Evolutionary conservation across 2,329 filamentous ascomycete genomes (phyloP).

Genomic region (Cadophora malorum): DNA sequence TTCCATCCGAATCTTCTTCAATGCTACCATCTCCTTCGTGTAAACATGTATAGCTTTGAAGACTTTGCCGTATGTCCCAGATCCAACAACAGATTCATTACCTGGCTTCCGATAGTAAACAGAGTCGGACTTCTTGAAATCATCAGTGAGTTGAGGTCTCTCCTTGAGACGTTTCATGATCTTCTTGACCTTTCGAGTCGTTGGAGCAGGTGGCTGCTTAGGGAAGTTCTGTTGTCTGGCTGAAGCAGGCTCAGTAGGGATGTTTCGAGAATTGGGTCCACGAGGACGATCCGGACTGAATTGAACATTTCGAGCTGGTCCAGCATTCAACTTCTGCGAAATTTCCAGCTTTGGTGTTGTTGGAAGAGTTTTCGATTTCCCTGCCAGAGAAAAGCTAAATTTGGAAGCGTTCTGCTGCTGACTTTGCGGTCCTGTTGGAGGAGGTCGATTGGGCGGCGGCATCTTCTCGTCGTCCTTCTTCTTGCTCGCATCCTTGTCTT

Average conservation of each 20-base stretch:
- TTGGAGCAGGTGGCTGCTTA: constrained; percentile 47
- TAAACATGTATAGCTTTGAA: constrained; percentile 96
- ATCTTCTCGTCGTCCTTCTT: constrained; percentile 58
- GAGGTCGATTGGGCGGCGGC: constrained; percentile 59
- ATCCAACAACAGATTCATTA: constrained; percentile 96
- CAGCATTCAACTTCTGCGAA: constrained; percentile 71
- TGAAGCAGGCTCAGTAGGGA: constrained; percentile 61
- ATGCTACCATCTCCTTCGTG: constrained; percentile 79
- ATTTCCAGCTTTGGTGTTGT: constrained; percentile 68
- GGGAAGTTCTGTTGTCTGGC: constrained; percentile 47
- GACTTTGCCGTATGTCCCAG: constrained; percentile 94
- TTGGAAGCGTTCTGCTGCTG: constrained; percentile 58
- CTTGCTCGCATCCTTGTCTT: constrained; percentile 59
- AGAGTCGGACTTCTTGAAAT: constrained; percentile 80
- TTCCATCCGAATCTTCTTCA: constrained; percentile 94
- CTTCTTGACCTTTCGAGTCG: constrained; percentile 66
- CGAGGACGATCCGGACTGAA: constrained; percentile 53
- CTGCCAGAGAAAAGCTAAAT: constrained; percentile 94
- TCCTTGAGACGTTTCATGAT: constrained; percentile 74
- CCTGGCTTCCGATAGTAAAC: constrained; percentile 95
- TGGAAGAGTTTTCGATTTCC: constrained; percentile 64
- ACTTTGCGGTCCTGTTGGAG: constrained; percentile 51
- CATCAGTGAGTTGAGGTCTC: constrained; percentile 71
- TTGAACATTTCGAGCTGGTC: constrained; percentile 38
- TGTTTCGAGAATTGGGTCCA: constrained; percentile 45